Base-by-base conservation (phyloP, 345 rosid genomes). In the Murraya paniculata region DNA sequence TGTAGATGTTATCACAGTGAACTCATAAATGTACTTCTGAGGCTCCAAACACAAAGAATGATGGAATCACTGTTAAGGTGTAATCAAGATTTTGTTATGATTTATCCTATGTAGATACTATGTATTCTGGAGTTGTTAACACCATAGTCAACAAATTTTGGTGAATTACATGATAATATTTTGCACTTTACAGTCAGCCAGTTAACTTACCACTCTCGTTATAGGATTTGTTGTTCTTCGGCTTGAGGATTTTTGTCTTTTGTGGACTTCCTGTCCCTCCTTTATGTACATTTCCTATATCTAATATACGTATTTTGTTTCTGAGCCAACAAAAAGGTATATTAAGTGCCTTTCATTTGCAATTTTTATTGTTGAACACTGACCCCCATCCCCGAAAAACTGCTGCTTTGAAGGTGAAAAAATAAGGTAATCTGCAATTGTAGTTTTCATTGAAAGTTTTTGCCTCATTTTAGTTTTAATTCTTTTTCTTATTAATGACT, bases 401-500 rank as follows among this genome's bases (percentile, higher is more conserved):
- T 60, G 64, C 28, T 24, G 31, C 28, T 60, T 60, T 60, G 64
- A 24, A 22, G 30, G 28, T 59, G 25, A 25, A 59, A 41, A 41
- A 41, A 41, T 41, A 10, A 59, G 64, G 4, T 50, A 50, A 13
- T 61, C 66, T 27, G 18, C 66, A 27, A 28, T 61, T 18, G 21
- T 61, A 61, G 11, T n/a, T 59, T 60, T 60, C 10, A 25, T 62
- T 31, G 14, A 31, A 27, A 14, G 9, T 30, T 16, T 61, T 74
- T 61, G 45, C 39, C 57, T 5, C 48, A 39, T 78, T 64, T 28
- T n/a, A 57, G 6, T 80, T 71, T 27, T 58, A 64, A 30, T 33
- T 68, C n/a, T 65, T 68, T 16, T 28, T 74, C 58, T 56, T 55
- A 68, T 41, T 58, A 24, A 55, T 72, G 73, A 67, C 68, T 80